Evolutionary conservation across 2,329 filamentous ascomycete species (phyloP), one percentile per base, ranked within the genome.

Genomic region (Colletotrichum australisinense): DNA sequence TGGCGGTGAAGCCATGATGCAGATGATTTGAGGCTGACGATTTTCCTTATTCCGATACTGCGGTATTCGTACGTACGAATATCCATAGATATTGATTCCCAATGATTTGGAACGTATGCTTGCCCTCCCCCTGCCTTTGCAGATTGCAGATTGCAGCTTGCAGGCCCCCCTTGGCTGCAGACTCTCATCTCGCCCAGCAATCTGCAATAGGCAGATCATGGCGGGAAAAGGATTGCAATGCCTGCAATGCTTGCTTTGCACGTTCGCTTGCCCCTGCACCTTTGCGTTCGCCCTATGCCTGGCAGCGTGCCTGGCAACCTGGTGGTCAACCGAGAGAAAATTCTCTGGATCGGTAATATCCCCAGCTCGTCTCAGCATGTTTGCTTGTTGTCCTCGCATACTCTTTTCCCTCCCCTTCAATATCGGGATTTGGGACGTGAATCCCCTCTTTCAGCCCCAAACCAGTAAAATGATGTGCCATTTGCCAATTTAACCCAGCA

Each of bases 101-200:
- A 26, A 11, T 35, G 46, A 38, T 16, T 63, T 63, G 46, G 62
- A 63, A 63, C 28, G 28, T 28, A 16, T 53, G 38, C 46, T n/a
- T 53, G 60, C 11, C 32, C 32, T 5, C 26, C 16, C 38, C 28
- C 28, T 26, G 22, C n/a, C 14, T 42, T 19, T 42, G 38, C 32
- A 35, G 32, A 32, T 19, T 42, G 38, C 32, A 35, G 32, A 32
- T 60, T 26, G 28, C 52, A 26, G 30, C 14, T 35, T 19, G 32
- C 57, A 32, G 35, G 35, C 8, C 9, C 56, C 56, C 11, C 12
- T 24, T 19, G 22, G 57, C 57, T 59, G 57, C 58, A 46, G 58
- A 60, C 28, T 63, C 46, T n/a, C 46, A 63, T 55, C 30, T 63
- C 62, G 62, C 52, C 46, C 32, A 35, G 62, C 62, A 63, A 35